Evolutionary conservation across 768 basidiomycete species (phyloP).

Genomic region (Pulveroboletus frians): DNA sequence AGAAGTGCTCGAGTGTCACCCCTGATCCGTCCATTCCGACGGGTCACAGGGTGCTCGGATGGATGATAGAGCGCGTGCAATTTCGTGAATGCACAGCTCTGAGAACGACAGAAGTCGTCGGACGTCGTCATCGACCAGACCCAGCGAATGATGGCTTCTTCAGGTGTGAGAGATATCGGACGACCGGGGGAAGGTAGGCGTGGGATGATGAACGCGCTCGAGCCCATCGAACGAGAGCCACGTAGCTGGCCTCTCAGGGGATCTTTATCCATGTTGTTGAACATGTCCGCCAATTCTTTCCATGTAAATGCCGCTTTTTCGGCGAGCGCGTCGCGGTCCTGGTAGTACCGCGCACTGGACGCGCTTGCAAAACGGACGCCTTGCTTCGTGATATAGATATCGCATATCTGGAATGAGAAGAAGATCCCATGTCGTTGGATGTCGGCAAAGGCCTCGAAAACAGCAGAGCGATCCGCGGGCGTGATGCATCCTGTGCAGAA

Average conservation of each 20-base stretch:
- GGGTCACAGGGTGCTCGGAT: not conserved
- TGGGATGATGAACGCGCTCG: slow-evolving; percentile 21
- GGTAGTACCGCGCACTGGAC: slow-evolving; percentile 13
- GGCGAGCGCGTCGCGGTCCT: slow-evolving; percentile 25
- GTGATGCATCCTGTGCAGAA: slow-evolving; percentile 17
- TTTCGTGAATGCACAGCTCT: not conserved
- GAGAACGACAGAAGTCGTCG: not conserved
- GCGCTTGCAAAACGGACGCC: slow-evolving; percentile 28
- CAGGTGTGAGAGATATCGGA: slow-evolving; percentile 12
- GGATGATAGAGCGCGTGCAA: not conserved
- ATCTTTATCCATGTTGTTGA: slow-evolving; percentile 11
- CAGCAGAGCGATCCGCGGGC: slow-evolving; percentile 22
- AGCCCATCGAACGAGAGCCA: slow-evolving; percentile 3
- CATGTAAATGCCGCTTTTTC: slow-evolving; percentile 14
- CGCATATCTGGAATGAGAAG: slow-evolving; percentile 12
- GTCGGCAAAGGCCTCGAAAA: slow-evolving; percentile 29
- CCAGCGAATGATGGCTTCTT: slow-evolving; percentile 19
- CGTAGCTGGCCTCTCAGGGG: not conserved
- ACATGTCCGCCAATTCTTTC: slow-evolving; percentile 17
- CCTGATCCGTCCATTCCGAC: slow-evolving; percentile 8
- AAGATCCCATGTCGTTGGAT: slow-evolving; percentile 28
- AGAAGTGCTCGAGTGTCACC: slow-evolving; percentile 6
- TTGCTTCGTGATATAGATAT: slow-evolving; percentile 27
- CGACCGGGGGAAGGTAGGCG: slow-evolving; percentile 23
- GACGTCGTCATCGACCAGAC: slow-evolving; percentile 20